Percentiles rank a stretch among this genome's conserved stretches.
Conservation (phyloP, 129 eudicot genomes). For the Helichrysum umbraculigerum region DNA sequence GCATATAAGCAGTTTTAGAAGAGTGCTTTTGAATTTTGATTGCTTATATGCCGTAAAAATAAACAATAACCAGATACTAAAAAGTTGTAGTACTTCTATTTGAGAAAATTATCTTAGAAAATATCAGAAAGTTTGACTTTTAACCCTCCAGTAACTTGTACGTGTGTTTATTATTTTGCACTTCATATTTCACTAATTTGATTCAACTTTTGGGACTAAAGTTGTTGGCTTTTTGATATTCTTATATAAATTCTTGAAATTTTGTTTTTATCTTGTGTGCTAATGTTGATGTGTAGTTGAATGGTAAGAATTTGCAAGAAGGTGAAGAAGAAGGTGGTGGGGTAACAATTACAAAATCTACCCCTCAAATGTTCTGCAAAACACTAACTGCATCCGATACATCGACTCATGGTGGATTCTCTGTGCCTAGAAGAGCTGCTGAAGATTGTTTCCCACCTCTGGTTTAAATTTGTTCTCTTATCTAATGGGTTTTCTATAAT, state of each 20-base stretch:
- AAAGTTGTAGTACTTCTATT: background rate
- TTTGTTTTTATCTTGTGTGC: too few species aligned
- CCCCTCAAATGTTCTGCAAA: constrained; percentile 94
- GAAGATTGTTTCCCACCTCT: constrained; percentile 91
- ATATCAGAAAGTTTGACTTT: background rate
- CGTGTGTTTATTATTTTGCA: constrained; percentile 1
- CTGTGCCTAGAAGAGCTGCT: constrained; percentile 90
- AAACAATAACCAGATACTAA: too few species aligned
- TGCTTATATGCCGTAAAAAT: too few species aligned
- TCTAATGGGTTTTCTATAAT: background rate
- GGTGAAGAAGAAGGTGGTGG: constrained; percentile 61
- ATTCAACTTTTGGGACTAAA: constrained; percentile 13
- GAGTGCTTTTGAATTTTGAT: too few species aligned
- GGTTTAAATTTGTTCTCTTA: constrained; percentile 37
- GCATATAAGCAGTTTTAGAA: too few species aligned
- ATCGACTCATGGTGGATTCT: constrained; percentile 96
- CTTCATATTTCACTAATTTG: too few species aligned
- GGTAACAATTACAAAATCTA: constrained; percentile 45
- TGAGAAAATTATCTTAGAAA: background rate
- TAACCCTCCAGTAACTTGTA: constrained; percentile 1
- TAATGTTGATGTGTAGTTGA: constrained; percentile 25
- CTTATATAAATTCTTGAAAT: background rate
- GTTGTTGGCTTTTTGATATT: background rate
- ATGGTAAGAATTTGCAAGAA: constrained; percentile 44
- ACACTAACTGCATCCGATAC: constrained; percentile 97